Evolutionary conservation across 257 asterid species (phyloP).

Genomic region (Petunia secreta): DNA sequence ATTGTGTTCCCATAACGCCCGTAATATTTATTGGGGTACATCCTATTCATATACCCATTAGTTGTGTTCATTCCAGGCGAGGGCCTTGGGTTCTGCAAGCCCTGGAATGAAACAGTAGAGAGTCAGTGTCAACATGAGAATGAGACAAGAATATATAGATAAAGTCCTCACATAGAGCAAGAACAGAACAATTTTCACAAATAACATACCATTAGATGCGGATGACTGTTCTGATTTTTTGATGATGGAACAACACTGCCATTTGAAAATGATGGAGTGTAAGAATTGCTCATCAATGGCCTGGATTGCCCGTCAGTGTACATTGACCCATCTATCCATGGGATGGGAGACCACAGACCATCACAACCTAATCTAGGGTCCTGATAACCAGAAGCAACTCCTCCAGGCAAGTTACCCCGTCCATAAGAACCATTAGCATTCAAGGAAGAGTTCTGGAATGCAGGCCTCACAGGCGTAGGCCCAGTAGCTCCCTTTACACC

Average conservation of each 20-base stretch:
- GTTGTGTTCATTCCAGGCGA: slow-evolving; percentile 50
- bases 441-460: slow-evolving; percentile 46
- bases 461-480: slow-evolving; percentile 33
- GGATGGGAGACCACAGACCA: slow-evolving; percentile 57
- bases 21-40: slow-evolving; percentile 61
- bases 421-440: slow-evolving; percentile 52
- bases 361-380: slow-evolving; percentile 66
- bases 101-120: slow-evolving; percentile 36
- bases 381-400: slow-evolving; percentile 59
- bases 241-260: slow-evolving; percentile 50
- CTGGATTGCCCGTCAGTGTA: slow-evolving; percentile 62
- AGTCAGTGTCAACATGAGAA: background rate
- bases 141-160: background rate
- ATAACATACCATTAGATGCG: slow-evolving; percentile 50
- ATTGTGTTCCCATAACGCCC: slow-evolving; percentile 58
- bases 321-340: slow-evolving; percentile 66
- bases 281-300: slow-evolving; percentile 46
- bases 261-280: slow-evolving; percentile 46
- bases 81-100: slow-evolving; percentile 54
- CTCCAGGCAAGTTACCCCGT: slow-evolving; percentile 54
- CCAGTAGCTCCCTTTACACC: slow-evolving; percentile 58
- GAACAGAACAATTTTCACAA: background rate
- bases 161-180: background rate
- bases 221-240: slow-evolving; percentile 53
- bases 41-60: slow-evolving; percentile 54